Evolutionary conservation across 257 asterid species (phyloP), one percentile per base, ranked within the genome.

Genomic region (Thymus quinquecostatus): DNA sequence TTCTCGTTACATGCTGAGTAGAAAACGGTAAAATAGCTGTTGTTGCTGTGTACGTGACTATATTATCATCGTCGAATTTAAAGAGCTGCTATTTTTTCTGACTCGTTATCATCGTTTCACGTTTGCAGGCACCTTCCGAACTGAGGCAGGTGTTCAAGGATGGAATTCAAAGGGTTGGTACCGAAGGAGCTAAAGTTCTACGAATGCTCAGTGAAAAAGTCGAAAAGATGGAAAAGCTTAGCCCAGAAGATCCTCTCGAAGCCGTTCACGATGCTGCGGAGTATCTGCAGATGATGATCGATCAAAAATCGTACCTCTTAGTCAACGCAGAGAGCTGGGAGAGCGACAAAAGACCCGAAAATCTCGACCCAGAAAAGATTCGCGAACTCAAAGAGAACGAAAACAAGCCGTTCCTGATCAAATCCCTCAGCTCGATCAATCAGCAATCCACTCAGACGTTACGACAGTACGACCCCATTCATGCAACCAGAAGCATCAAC

Each of bases 261-360:
- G 81, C 82, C 57, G 83, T 95, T 57, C 99, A 92, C 8, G 92
- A 86, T 14, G 97, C 98, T 27, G 99, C 97, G 0, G 98, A 95
- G 78, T 82, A 80, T 81, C 71, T 95, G 49, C 99, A 95, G 66
- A 55, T 95, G 83, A 38, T 87, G 79, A 89, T 92, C 7, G 97
- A 95, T 73, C 89, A 90, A 64, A 95, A 88, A 75, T 95, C 98
- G 11, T 95, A 87, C 73, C 97, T 95, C 28, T 69, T 95, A 66
- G 93, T 95, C 43, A 88, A 92, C 11, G 91, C 98, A 0, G 92
- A 88, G 82, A 88, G 84, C 65, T 92, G 97, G 99, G 98, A 82
- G 74, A 76, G 84, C 57, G 77, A 62, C 3, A 84, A 69, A 60
- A 82, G 83, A 12, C 93, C 96, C 0, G 79, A 79, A 49, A 87